phyloP scores from a whole-genome alignment of 768 basidiomycete genomes.

The Rhodotorula paludigena region DNA sequence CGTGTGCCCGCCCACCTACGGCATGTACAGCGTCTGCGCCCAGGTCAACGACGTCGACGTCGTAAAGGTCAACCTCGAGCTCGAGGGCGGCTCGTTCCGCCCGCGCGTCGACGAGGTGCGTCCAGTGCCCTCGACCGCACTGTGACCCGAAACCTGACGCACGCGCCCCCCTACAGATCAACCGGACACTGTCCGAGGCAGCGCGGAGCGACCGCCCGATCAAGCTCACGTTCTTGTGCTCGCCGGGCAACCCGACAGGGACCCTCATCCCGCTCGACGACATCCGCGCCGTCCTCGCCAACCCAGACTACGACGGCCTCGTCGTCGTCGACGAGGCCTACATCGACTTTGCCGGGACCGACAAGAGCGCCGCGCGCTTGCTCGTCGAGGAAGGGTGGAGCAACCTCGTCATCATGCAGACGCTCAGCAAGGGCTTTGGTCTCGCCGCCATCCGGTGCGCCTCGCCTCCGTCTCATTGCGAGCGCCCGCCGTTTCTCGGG shows the following conservation, averaged over 20 bases:
- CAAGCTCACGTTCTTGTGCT: constrained; percentile 90
- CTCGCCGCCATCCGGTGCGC: constrained; percentile 86
- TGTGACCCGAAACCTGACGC: too few species aligned
- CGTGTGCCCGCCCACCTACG: constrained; percentile 79
- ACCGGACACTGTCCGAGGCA: constrained; percentile 57
- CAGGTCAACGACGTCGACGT: constrained; percentile 88
- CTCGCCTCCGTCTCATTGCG: not conserved
- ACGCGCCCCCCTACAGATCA: too few species aligned
- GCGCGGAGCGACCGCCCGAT: constrained; percentile 51
- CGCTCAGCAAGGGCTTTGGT: constrained; percentile 92
- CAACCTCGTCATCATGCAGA: constrained; percentile 93
- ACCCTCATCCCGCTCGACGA: constrained; percentile 70
- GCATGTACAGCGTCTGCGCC: constrained; percentile 93
- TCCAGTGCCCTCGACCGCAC: too few species aligned
- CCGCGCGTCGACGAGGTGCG: constrained; percentile 65
- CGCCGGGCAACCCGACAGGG: constrained; percentile 94
- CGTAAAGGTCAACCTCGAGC: constrained; percentile 68
- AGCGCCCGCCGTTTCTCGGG: not conserved
- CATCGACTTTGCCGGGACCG: constrained; percentile 73
- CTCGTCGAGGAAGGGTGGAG: constrained; percentile 68
- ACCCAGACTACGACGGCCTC: constrained; percentile 78
- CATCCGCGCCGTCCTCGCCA: constrained; percentile 67
- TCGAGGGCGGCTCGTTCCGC: constrained; percentile 79
- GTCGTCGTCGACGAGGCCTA: constrained; percentile 96
- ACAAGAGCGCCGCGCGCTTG: constrained; percentile 47